These are phyloP conservation scores for Fusarium foetens DNA, from an alignment of 2,329 filamentous ascomycete species.

Conservation along the genomic window DNA sequence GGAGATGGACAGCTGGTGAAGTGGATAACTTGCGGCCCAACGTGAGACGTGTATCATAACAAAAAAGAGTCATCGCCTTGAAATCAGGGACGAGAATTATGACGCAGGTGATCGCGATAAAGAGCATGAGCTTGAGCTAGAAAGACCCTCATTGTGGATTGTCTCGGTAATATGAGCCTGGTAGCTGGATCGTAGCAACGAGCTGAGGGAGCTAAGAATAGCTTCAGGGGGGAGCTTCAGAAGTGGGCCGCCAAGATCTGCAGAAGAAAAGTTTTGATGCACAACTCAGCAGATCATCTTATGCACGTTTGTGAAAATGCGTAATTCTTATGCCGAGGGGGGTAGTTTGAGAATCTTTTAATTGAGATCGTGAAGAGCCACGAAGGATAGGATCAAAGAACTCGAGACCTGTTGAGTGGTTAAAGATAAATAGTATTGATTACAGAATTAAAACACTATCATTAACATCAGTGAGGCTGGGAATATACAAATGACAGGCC, in stretches of 20 bases:
- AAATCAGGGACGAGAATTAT: not conserved
- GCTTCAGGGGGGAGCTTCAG: not conserved
- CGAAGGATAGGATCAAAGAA: not conserved
- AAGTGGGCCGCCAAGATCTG: not conserved
- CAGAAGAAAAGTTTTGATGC: not conserved
- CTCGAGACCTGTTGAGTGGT: accelerated
- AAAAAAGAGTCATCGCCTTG: slow-evolving; percentile 4
- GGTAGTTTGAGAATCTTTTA: not conserved
- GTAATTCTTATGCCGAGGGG: not conserved
- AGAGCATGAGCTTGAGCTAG: not conserved
- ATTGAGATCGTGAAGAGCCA: too few relatives aligned
- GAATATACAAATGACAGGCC: accelerated
- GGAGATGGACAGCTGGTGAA: slow-evolving; percentile 23
- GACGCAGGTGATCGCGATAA: not conserved
- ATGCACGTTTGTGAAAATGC: not conserved
- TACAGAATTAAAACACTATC: accelerated
- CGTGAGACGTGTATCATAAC: slow-evolving; percentile 16
- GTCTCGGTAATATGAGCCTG: not conserved
- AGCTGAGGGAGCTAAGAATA: not conserved
- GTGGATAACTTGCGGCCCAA: slow-evolving; percentile 25
- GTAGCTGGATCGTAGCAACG: not conserved
- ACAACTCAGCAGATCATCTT: not conserved
- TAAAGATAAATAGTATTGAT: accelerated
- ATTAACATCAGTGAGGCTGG: not conserved
- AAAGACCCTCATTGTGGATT: not conserved